Evolutionary conservation across 805 yeast genomes (phyloP), one percentile per base, ranked within the genome.

Genomic region (Metschnikowia gelsemii): DNA sequence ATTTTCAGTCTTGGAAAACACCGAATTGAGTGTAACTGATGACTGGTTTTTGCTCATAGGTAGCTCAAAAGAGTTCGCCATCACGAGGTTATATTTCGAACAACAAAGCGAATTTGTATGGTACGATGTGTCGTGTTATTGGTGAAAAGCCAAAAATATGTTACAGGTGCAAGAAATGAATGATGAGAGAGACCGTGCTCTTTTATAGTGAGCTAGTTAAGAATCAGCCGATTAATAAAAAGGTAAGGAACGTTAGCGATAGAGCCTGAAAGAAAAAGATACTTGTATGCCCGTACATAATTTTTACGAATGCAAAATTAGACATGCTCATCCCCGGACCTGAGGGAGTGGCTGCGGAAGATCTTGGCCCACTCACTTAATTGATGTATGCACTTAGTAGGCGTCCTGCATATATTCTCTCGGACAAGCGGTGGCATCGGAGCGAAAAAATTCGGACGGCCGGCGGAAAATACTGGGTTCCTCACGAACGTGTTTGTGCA

Each of bases 21-120:
- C 51, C 31, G 66, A 61, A 42, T 59, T 58, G 33, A 63, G 57
- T 17, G 68, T 62, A 11, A 58, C 53, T 29, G 51, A 42, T 18
- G 62, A 58, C 23, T 47, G 49, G 38, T 47, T 45, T 14, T 48
- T 35, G 41, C 48, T 44, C 42, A 47, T 36, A 32, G 45, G 44
- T 34, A 36, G 48, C n/a, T 31, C 38, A 20, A 16, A 20, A n/a
- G 38, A 18, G 18, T 16, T 25, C 18, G 38, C 12, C 38, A 34
- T 34, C 8, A 11, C 22, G 25, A 8, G 8, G 13, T n/a, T n/a
- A n/a, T n/a, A n/a, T n/a, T n/a, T n/a, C n/a, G n/a, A n/a, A n/a
- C n/a, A n/a, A n/a, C n/a, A n/a, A n/a, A n/a, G n/a, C n/a, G n/a
- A n/a, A n/a, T n/a, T n/a, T n/a, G n/a, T n/a, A n/a, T n/a, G n/a